phyloP scores from a whole-genome alignment of 2,329 filamentous ascomycete species.

The Penicillium freii region DNA sequence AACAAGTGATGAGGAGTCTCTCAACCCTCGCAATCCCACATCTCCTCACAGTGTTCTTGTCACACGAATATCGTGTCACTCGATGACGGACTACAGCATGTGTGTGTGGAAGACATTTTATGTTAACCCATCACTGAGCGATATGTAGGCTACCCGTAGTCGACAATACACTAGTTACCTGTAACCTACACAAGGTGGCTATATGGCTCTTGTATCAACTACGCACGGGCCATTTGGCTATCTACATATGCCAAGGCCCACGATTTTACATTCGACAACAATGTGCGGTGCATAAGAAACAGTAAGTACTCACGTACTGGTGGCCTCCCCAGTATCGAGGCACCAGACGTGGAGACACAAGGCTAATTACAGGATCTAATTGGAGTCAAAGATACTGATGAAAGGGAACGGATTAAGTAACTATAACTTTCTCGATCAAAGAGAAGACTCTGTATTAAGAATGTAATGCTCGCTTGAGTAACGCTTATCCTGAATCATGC shows the following conservation, averaged over 20 bases:
- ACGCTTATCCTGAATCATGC: slow-evolving; percentile 10
- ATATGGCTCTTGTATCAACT: background rate
- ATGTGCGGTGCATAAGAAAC: background rate
- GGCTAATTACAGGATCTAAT: background rate
- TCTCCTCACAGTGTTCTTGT: background rate
- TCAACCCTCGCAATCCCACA: background rate
- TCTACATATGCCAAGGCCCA: background rate
- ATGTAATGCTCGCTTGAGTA: slow-evolving; percentile 5
- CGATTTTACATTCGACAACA: background rate
- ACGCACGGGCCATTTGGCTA: background rate
- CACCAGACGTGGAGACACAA: background rate
- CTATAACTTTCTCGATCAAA: background rate
- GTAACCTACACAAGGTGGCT: background rate
- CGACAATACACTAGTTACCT: background rate
- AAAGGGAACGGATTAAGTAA: background rate
- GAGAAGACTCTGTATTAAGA: background rate
- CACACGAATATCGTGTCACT: too few relatives aligned
- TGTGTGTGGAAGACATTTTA: background rate
- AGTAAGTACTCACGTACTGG: background rate
- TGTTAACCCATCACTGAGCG: background rate
- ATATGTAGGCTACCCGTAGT: background rate
- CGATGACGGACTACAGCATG: background rate
- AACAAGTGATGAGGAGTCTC: background rate
- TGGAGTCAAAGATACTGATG: background rate
- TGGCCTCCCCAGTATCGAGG: background rate